Base-by-base conservation (phyloP, 2,329 filamentous ascomycete species). In the Aaosphaeria arxii region DNA sequence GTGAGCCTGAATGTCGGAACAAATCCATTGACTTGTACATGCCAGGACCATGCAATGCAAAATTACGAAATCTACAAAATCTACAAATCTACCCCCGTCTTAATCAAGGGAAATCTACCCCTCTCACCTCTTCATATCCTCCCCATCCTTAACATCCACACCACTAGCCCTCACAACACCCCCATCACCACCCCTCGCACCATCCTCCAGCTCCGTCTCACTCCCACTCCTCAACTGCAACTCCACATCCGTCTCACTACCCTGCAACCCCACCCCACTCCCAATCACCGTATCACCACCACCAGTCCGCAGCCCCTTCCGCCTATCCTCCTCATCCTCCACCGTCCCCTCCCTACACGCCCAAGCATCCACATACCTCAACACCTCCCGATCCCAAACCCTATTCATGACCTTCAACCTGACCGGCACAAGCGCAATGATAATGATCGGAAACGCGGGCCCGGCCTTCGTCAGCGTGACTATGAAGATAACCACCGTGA, bases 371-470 rank as follows among this genome's bases (percentile, higher is more conserved):
- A 79, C 76, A 57, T 74, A 76, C 35, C 73, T 58, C 43, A 86
- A 70, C 6, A 80, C 81, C 53, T 85, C 81, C 40, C 75, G 73
- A 13, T 72, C 74, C 83, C 83, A 86, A 46, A 84, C 69, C 43
- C 67, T 73, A 49, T 80, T 82, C 81, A 86, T 85, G 9, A 84
- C 46, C 11, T 78, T 70, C 6, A 87, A 62, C 7, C 84, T 72
- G n/a, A 84, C 72, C 0, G 84, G 84, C 1, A 87, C 83, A n/a
- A 86, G 64, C 5, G 78, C 74, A 45, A 86, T 81, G 50, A 87
- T 84, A 29, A 86, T 75, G 6, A 87, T 68, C 1, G 84, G 83
- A 53, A 86, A 86, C 0, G 77, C 81, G 0, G 82, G 82, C 0
- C 82, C 82, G 0, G 77, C 83, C n/a, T 79, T 75, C 0, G 82